Evolutionary conservation across 2,329 filamentous ascomycete genomes (phyloP).

Genomic region (Xylariaceae sp.): DNA sequence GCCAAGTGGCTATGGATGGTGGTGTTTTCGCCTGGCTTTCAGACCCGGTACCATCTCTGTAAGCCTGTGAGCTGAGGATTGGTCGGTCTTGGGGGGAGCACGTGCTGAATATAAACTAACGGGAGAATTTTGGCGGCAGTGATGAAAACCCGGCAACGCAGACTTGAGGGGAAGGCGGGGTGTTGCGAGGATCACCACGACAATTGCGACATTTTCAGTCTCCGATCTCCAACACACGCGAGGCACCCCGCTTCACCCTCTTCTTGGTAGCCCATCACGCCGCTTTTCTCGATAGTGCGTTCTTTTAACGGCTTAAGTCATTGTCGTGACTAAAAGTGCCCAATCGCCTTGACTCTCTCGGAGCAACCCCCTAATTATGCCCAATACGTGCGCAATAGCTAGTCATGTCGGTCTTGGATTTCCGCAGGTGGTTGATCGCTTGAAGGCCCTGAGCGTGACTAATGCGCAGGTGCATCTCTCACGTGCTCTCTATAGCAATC

Average conservation of each 20-base stretch:
- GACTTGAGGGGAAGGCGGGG: neutral
- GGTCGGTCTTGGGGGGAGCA: neutral
- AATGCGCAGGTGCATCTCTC: no score
- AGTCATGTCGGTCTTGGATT: no score
- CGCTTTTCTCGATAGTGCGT: neutral
- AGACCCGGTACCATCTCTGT: no score
- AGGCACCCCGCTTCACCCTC: neutral
- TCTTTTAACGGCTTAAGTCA: neutral
- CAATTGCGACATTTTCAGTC: neutral
- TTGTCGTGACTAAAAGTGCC: no score
- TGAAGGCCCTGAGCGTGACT: no score
- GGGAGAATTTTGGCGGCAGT: neutral
- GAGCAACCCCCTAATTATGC: no score
- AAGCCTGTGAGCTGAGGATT: neutral
- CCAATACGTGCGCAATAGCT: no score
- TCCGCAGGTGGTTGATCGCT: no score
- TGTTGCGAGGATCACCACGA: neutral
- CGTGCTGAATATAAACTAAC: neutral
- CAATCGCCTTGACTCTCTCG: neutral
- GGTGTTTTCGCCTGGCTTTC: neutral
- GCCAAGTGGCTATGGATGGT: neutral
- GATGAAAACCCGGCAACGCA: neutral
- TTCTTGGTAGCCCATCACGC: neutral
- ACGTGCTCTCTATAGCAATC: no score
- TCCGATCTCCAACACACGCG: neutral